Evolutionary conservation across 257 asterid species (phyloP).

Genomic region (Lantana camara): DNA sequence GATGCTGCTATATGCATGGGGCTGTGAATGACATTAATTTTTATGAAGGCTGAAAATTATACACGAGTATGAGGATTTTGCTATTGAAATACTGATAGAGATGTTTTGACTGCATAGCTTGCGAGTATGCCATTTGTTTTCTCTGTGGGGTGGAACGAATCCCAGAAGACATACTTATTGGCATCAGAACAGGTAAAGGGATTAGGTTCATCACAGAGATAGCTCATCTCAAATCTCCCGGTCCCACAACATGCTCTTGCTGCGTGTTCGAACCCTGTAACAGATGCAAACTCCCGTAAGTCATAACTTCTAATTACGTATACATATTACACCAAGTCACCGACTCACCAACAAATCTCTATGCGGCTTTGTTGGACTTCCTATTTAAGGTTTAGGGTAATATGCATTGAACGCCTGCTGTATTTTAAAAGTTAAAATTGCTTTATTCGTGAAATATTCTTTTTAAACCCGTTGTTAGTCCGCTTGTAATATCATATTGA

Average conservation of each 20-base stretch:
- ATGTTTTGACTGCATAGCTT: constrained; percentile 40
- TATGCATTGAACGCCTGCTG: too few species aligned
- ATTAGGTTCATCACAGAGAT: constrained; percentile 46
- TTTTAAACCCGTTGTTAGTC: too few species aligned
- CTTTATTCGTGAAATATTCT: too few species aligned
- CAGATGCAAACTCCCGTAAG: neutral
- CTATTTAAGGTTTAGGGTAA: too few species aligned
- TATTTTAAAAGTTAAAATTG: too few species aligned
- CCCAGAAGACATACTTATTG: constrained; percentile 74
- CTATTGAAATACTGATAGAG: constrained; percentile 35
- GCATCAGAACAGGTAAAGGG: constrained; percentile 72
- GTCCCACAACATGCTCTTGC: constrained; percentile 74
- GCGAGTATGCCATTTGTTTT: constrained; percentile 60
- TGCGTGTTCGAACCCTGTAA: constrained; percentile 57
- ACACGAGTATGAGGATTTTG: neutral
- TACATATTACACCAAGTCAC: too few species aligned
- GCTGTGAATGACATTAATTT: neutral
- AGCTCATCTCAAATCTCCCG: constrained; percentile 72
- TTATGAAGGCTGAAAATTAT: constrained; percentile 2
- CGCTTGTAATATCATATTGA: too few species aligned
- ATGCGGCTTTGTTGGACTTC: too few species aligned
- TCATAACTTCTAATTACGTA: too few species aligned
- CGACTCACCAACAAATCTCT: too few species aligned
- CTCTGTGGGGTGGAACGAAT: constrained; percentile 79
- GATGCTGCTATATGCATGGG: neutral